Percentiles rank a stretch among this genome's conserved stretches.
Conservation (phyloP, 2,329 filamentous ascomycete genomes). For the Penicillium nordicum region DNA sequence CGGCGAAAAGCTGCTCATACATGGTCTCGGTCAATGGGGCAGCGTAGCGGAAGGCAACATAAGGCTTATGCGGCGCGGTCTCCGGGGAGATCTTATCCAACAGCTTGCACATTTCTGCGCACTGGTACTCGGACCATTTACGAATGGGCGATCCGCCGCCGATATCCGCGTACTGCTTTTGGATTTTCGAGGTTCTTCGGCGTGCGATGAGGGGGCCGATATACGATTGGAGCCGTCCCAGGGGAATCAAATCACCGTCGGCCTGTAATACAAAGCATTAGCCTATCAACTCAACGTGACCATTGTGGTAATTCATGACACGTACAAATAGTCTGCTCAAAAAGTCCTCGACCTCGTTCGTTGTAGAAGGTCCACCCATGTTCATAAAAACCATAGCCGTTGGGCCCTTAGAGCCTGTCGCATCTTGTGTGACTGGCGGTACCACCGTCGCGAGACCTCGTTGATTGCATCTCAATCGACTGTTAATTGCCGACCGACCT, state of each 20-base stretch:
- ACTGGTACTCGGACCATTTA: slow-evolving; percentile 96
- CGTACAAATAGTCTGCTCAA: slow-evolving; percentile 86
- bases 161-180: slow-evolving; percentile 92
- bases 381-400: slow-evolving; percentile 99
- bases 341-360: slow-evolving; percentile 83
- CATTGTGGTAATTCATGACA: slow-evolving; percentile 8
- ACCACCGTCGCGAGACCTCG: slow-evolving; percentile 57
- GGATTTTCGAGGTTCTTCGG: slow-evolving; percentile 89
- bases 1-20: slow-evolving; percentile 76
- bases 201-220: slow-evolving; percentile 82
- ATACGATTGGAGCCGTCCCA: slow-evolving; percentile 86
- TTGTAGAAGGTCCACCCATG: slow-evolving; percentile 93
- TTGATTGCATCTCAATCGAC: slow-evolving; percentile 24
- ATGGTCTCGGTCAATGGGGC: slow-evolving; percentile 90
- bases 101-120: slow-evolving; percentile 93
- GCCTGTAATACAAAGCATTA: slow-evolving; percentile 53
- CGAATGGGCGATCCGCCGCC: slow-evolving; percentile 97
- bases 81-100: slow-evolving; percentile 86
- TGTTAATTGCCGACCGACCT: slow-evolving; percentile 22
- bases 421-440: slow-evolving; percentile 77
- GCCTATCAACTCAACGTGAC: neutral
- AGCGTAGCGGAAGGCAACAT: slow-evolving; percentile 95
- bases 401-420: slow-evolving; percentile 67
- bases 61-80: slow-evolving; percentile 94
- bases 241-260: slow-evolving; percentile 91